These are phyloP conservation scores for Skeletonema marinoi DNA, from an alignment of 108 stramenopile genomes.

Conservation along the genomic window DNA sequence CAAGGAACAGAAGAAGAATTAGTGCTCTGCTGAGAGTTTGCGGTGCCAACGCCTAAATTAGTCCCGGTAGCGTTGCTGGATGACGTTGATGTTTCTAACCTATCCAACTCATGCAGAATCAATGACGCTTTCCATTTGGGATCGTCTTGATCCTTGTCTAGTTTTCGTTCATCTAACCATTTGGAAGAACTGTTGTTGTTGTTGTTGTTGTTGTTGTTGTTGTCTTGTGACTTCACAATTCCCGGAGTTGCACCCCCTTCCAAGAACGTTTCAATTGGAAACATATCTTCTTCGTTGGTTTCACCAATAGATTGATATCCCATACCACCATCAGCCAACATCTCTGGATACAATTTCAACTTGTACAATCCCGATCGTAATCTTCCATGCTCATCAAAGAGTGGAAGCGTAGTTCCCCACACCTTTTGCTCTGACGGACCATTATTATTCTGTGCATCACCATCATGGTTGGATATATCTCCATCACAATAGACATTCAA, in stretches of 20 bases:
- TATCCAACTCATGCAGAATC: conserved; percentile 46
- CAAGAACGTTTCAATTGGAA: conserved; percentile 27
- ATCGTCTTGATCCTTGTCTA: conserved; percentile 17
- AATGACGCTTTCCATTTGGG: conserved; percentile 52
- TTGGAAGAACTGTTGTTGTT: neutral
- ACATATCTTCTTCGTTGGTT: neutral
- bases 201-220: neutral
- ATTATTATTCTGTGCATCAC: neutral
- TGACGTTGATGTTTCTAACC: conserved; percentile 4
- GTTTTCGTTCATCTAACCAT: conserved; percentile 26
- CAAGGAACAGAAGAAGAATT: conserved; percentile 52
- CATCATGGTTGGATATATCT: conserved; percentile 5
- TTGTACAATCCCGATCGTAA: conserved; percentile 37
- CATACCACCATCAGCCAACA: conserved; percentile 44
- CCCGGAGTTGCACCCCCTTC: conserved; percentile 45
- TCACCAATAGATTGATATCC: conserved; percentile 9
- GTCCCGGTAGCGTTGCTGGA: neutral
- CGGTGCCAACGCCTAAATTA: neutral
- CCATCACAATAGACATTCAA: conserved; percentile 55
- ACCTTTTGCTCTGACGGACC: conserved; percentile 2
- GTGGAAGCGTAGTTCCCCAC: conserved; percentile 43
- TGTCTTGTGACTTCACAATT: neutral
- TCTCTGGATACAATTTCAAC: conserved; percentile 26
- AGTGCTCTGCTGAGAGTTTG: neutral
- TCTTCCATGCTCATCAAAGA: conserved; percentile 31